Conservation (phyloP, 345 rosid genomes). For the Mallotus nudiflorus region DNA sequence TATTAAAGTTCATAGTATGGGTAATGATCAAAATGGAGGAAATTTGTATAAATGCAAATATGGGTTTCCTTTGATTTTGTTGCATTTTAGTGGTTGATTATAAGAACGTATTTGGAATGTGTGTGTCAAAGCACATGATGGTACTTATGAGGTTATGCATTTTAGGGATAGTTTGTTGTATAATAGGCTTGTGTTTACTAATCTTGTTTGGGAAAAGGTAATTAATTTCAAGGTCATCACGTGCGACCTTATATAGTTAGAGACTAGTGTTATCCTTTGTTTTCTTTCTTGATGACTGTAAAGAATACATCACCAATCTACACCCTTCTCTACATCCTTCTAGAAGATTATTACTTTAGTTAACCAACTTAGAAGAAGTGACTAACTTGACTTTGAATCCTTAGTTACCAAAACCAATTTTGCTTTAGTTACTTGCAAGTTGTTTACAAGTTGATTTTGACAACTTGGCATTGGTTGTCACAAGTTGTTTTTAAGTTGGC, state of each 20-base stretch:
- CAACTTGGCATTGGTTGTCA: too few relatives aligned
- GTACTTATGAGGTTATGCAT: slow-evolving; percentile 73
- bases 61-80: slow-evolving; percentile 74
- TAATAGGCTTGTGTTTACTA: slow-evolving; percentile 74
- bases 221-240: slow-evolving; percentile 77
- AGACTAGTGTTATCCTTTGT: slow-evolving; percentile 91
- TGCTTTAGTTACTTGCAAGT: too few relatives aligned
- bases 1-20: slow-evolving; percentile 53
- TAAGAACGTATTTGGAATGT: slow-evolving; percentile 93
- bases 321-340: too few relatives aligned
- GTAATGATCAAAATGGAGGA: slow-evolving; percentile 33
- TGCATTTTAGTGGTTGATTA: slow-evolving; percentile 94
- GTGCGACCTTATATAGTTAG: slow-evolving; percentile 91
- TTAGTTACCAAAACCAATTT: too few relatives aligned
- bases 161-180: slow-evolving; percentile 87
- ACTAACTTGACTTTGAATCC: too few relatives aligned
- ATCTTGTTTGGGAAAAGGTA: slow-evolving; percentile 89
- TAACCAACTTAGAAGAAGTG: too few relatives aligned
- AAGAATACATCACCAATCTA: too few relatives aligned
- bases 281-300: slow-evolving; percentile 80
- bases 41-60: slow-evolving; percentile 52
- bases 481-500: too few relatives aligned
- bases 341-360: too few relatives aligned
- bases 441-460: too few relatives aligned
- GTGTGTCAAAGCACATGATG: slow-evolving; percentile 91